phyloP scores from a whole-genome alignment of 2,329 filamentous ascomycete species.

The Epichloe typhina region DNA sequence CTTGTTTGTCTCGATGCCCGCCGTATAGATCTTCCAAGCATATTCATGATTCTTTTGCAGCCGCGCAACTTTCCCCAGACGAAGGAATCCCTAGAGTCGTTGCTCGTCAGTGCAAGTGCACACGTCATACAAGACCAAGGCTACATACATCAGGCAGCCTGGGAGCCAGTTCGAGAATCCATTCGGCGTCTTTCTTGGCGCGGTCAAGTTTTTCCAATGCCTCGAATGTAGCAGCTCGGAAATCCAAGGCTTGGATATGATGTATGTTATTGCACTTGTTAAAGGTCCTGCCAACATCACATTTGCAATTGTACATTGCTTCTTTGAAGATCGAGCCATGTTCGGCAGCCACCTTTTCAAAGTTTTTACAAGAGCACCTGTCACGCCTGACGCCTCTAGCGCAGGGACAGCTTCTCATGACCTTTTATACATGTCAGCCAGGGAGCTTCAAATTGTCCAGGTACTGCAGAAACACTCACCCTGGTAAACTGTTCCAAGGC shows the following conservation, averaged over 20 bases:
- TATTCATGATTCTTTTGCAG: conserved; percentile 24
- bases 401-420: conserved; percentile 24
- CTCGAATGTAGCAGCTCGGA: conserved; percentile 27
- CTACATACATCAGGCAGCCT: conserved; percentile 23
- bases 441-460: background rate
- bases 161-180: conserved; percentile 29
- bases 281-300: conserved; percentile 22
- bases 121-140: background rate
- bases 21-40: conserved; percentile 27
- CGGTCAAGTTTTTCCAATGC: conserved; percentile 23
- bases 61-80: conserved; percentile 26
- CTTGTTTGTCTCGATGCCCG: conserved; percentile 23
- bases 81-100: conserved; percentile 25
- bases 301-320: conserved; percentile 27
- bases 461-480: conserved; percentile 11
- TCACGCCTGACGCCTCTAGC: conserved; percentile 20
- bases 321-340: conserved; percentile 27
- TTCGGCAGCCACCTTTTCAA: conserved; percentile 19
- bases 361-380: conserved; percentile 27
- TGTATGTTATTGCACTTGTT: conserved; percentile 24
- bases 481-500: conserved; percentile 25
- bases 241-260: conserved; percentile 28
- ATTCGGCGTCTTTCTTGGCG: conserved; percentile 27
- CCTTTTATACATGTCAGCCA: conserved; percentile 12
- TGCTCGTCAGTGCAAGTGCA: background rate